Percentiles rank a stretch among this genome's conserved stretches.
Evolutionary conservation across 176 grass and related monocot genomes (phyloP).

Genomic region (Microstegium vimineum): DNA sequence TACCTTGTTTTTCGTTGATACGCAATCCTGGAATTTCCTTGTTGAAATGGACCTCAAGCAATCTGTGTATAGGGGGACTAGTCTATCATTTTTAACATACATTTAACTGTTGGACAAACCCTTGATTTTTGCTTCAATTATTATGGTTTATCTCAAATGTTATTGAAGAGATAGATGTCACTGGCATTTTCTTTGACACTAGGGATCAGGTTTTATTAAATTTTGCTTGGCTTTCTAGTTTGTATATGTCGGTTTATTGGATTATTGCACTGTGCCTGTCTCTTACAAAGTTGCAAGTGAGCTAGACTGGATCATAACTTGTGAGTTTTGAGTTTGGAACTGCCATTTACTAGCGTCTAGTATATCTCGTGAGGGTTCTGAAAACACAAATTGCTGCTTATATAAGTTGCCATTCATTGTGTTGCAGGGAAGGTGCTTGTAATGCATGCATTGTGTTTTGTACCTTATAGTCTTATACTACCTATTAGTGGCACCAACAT

Average conservation of each 20-base stretch:
- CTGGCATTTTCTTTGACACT: background rate
- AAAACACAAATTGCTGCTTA: background rate
- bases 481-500: background rate
- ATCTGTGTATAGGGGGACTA: background rate
- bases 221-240: conserved; percentile 10
- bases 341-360: conserved; percentile 8
- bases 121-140: background rate
- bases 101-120: background rate
- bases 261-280: background rate
- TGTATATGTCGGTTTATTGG: background rate
- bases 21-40: background rate
- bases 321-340: background rate
- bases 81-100: background rate
- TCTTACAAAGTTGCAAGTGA: background rate
- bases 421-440: conserved; percentile 12
- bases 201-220: background rate
- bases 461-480: conserved; percentile 3
- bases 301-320: background rate
- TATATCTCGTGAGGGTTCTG: background rate
- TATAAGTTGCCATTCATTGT: conserved; percentile 10
- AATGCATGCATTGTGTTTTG: conserved; percentile 7
- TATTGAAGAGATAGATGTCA: background rate
- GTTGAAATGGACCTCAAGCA: background rate
- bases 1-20: background rate
- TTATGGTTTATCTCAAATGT: conserved; percentile 8